Base-by-base conservation (phyloP, 2,329 filamentous ascomycete species). In the Cephalotrichum gorgonifer region DNA sequence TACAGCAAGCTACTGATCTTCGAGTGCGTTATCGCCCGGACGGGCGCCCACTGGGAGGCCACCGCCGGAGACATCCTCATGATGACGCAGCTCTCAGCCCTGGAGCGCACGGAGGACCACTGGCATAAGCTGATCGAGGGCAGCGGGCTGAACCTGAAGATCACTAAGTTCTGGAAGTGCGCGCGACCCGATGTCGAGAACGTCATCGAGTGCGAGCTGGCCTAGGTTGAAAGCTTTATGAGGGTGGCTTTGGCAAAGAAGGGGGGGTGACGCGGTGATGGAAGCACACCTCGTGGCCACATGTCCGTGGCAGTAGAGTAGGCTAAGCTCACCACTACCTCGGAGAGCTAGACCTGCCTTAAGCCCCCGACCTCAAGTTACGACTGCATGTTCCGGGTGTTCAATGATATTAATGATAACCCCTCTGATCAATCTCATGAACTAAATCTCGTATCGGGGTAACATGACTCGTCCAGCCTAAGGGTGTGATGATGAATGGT, bases 1-100 rank as follows among this genome's bases (percentile, higher is more conserved):
- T 64, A 66, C 50, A 62, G 57, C 52, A 59, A 54, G 52, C 44
- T 67, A 9, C 53, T 67, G 6, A 60, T 67, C 26, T 58, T 60
- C 41, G 63, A 67, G 44, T 53, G 57, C 20, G 57, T 65, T 4
- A 60, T 64, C 23, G 64, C 64, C 2, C 52, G 54, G 5, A 58
- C 52, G 5, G 57, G 57, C 3, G 63, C 61, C 3, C 52, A 60
- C 27, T 62, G 58, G 55, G 56, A 63, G 52, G 51, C 55, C 3
- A 58, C 62, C 1, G 53, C 53, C 14, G 38, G 58, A 3, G 63
- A 65, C 44, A 53, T 65, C 39, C 52, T 59, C 14, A 65, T 65
- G 62, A 57, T 62, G 60, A 54, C 45, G 3, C 47, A 52, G 30
- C 31, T 56, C n/a, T 48, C 47, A 22, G 49, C 55, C 6, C 20